A percentile compares a stretch with the other conserved stretches of the same genome.
phyloP scores from a whole-genome alignment of 805 yeast genomes.

The Saturnispora bothae region DNA sequence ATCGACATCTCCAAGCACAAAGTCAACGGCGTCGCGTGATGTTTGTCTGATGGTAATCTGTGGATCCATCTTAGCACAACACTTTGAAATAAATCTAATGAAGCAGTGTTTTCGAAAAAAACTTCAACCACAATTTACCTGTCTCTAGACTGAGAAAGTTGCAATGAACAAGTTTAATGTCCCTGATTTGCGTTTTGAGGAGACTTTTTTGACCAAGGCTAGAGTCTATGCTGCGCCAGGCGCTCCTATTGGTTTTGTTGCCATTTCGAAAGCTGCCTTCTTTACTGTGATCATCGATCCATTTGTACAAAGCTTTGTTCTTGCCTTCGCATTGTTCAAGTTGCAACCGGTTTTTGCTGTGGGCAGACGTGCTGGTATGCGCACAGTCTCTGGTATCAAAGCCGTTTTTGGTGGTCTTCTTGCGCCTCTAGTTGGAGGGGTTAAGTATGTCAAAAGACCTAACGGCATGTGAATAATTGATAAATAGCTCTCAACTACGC shows the following conservation, averaged over 20 bases:
- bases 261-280: constrained; percentile 24
- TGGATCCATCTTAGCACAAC: constrained; percentile 49
- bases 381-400: too few relatives aligned
- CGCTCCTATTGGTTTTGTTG: constrained; percentile 24
- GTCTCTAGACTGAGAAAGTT: too few relatives aligned
- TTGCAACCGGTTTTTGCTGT: neutral
- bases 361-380: neutral
- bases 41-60: constrained; percentile 82
- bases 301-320: neutral
- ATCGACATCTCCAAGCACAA: constrained; percentile 79
- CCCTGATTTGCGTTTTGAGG: constrained; percentile 63
- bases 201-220: constrained; percentile 40
- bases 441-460: too few relatives aligned
- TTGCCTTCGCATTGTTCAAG: constrained; percentile 3
- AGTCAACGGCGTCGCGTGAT: constrained; percentile 80
- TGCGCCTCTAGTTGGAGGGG: too few relatives aligned
- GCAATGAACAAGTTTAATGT: constrained; percentile 17
- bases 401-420: too few relatives aligned
- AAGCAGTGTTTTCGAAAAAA: too few relatives aligned
- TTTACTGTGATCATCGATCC: constrained; percentile 5
- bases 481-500: too few relatives aligned
- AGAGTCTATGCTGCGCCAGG: constrained; percentile 12
- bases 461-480: too few relatives aligned
- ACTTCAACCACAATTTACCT: too few relatives aligned
- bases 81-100: too few relatives aligned